phyloP scores from a whole-genome alignment of 306 rosid genomes.

The Fagus crenata region DNA sequence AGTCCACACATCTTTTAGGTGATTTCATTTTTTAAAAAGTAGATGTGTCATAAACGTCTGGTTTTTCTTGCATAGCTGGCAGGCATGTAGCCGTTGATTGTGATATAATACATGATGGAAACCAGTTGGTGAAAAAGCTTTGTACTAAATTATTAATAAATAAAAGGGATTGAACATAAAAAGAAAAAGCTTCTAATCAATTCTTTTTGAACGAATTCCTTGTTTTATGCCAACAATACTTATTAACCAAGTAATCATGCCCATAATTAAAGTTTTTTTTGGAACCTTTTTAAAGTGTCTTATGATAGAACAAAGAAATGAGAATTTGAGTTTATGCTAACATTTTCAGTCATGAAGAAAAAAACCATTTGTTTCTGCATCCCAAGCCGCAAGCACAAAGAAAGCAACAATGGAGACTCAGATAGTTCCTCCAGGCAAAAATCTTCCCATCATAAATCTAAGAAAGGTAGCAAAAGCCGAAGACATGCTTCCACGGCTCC shows the following conservation, averaged over 20 bases:
- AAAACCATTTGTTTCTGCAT: constrained; percentile 58
- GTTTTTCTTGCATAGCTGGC: constrained; percentile 6
- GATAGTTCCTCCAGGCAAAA: constrained; percentile 20
- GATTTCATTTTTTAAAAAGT: not conserved
- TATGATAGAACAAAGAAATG: not conserved
- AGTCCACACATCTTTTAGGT: not conserved
- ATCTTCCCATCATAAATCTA: constrained; percentile 32
- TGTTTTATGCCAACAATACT: constrained; percentile 8
- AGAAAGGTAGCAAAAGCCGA: constrained; percentile 26
- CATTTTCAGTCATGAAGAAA: constrained; percentile 44
- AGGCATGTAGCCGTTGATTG: not conserved
- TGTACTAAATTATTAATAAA: not conserved
- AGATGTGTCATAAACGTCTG: not conserved
- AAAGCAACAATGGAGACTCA: constrained; percentile 27
- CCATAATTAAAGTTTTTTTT: not conserved
- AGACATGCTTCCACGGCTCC: constrained; percentile 23
- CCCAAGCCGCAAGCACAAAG: constrained; percentile 36
- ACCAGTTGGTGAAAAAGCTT: constrained; percentile 1
- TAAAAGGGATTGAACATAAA: not conserved
- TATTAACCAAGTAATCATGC: constrained; percentile 22
- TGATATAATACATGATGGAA: not conserved
- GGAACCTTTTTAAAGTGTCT: not conserved
- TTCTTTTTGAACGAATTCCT: not conserved
- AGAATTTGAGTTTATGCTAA: constrained; percentile 6
- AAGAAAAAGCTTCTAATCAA: not conserved